Conservation (phyloP, 257 asterid genomes). For the Fraxinus pennsylvanica region DNA sequence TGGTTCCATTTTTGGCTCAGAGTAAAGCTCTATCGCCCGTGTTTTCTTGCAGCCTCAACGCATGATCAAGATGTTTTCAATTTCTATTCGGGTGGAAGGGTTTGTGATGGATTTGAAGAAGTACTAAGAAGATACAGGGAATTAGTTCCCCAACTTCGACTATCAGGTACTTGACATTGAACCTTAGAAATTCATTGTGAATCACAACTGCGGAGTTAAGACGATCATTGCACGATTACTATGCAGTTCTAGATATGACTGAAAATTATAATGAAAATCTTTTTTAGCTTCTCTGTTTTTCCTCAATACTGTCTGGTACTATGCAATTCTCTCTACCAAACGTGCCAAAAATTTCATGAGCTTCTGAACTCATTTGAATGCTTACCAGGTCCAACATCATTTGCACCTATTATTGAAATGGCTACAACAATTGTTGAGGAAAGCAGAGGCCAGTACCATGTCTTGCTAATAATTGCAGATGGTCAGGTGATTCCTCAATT, state of each 20-base stretch:
- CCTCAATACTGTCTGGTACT: background rate
- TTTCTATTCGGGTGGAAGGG: conserved; percentile 43
- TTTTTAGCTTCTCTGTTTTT: background rate
- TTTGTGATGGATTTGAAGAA: conserved; percentile 50
- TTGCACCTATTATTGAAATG: conserved; percentile 56
- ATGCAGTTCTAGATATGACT: background rate
- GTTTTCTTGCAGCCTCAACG: conserved; percentile 40
- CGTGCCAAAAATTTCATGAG: background rate
- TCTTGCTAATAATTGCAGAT: conserved; percentile 57
- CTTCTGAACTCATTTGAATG: background rate
- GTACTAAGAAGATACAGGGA: conserved; percentile 42
- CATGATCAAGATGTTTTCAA: conserved; percentile 47
- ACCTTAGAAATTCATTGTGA: background rate
- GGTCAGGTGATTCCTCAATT: conserved; percentile 41
- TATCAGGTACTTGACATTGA: conserved; percentile 29
- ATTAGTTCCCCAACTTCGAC: conserved; percentile 43
- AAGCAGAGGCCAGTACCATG: conserved; percentile 62
- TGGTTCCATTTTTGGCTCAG: background rate
- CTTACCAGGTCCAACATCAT: conserved; percentile 47
- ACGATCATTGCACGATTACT: background rate
- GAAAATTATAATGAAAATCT: background rate
- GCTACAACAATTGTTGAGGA: conserved; percentile 52
- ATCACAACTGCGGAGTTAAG: background rate
- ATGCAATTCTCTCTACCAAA: background rate
- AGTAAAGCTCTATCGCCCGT: background rate